Base-by-base conservation (phyloP, 2,329 filamentous ascomycete genomes). In the Exophiala oligosperma region DNA sequence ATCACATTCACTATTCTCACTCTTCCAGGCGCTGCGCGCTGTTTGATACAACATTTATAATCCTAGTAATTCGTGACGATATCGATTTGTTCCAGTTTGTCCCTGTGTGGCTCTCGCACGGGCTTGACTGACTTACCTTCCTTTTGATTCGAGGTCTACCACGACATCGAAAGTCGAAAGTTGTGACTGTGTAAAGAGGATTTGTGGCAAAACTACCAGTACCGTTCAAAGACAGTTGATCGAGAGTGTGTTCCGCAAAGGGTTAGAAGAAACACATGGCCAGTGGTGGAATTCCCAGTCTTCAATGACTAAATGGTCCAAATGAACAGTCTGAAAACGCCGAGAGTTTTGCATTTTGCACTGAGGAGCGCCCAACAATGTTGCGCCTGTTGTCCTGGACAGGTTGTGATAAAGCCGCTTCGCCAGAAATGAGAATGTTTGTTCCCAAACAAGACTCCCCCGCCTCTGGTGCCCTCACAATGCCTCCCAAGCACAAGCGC, bases 401-500 rank as follows among this genome's bases (percentile, higher is more conserved):
- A 64, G 74, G 76, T 71, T 76, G 72, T 66, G 74, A 78, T 68
- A 78, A 76, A 70, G 71, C 75, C 66, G 71, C 72, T 61, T 67
- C 71, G 57, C 73, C 76, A 64, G 73, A 78, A 65, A 69, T 74
- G 68, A 77, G 75, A 65, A 73, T 74, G 72, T 68, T 78, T 64
- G 70, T 73, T 48, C 66, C 72, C 41, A 67, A 73, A 46, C 65
- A 72, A 56, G 71, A 71, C 49, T 61, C 49, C 38, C 61, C 37
- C 28, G 60, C 43, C 43, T 52, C 53, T 29, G 52, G 54, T 32
- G 41, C 49, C 49, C 26, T 56, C 29, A 46, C 54, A 40, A 57
- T 56, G 43, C 54, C 54, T 35, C 63, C 72, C 38, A 59, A 70
- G 40, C 61, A 84, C 68, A 87, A 87, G 77, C 80, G 84, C 62